phyloP scores from a whole-genome alignment of 805 yeast species.

The Kazachstania taianensis region DNA sequence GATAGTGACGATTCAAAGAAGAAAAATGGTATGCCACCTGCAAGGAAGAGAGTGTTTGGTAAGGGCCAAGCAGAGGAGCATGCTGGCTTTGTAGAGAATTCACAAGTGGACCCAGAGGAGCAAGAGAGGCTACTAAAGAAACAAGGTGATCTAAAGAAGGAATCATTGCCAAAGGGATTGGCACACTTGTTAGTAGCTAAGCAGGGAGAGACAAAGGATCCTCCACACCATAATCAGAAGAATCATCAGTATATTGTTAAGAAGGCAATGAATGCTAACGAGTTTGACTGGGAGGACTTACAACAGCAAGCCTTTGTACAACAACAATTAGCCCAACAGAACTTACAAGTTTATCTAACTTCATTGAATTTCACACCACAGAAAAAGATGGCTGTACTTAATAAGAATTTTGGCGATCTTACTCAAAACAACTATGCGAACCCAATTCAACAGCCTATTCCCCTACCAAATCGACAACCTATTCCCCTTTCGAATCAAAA shows the following conservation, averaged over 20 bases:
- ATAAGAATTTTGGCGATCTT: not conserved
- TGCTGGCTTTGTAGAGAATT: conserved; percentile 31
- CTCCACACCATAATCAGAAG: not conserved
- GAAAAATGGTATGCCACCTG: conserved; percentile 54
- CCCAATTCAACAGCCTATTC: not conserved
- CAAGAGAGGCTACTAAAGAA: conserved; percentile 40
- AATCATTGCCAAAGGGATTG: conserved; percentile 45
- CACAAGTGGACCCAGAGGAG: conserved; percentile 32
- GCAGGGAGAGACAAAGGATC: conserved; percentile 1
- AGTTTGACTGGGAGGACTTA: conserved; percentile 26
- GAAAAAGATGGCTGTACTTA: not conserved
- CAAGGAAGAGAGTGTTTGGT: conserved; percentile 38
- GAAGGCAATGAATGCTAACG: conserved; percentile 22
- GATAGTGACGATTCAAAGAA: conserved; percentile 3
- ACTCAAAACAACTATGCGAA: not conserved
- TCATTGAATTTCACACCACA: conserved; percentile 9
- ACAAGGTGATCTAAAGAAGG: conserved; percentile 41
- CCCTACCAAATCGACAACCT: not conserved
- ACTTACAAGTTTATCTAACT: conserved; percentile 25
- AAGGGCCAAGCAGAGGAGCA: conserved; percentile 24
- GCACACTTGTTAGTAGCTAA: conserved; percentile 37
- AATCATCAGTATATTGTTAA: conserved; percentile 19
- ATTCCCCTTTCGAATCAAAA: not conserved
- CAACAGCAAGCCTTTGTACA: conserved; percentile 28
- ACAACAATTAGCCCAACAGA: conserved; percentile 28